A percentile compares a stretch with the other conserved stretches of the same genome.
These are phyloP conservation scores for Alternaria arborescens DNA, from an alignment of 2,329 filamentous ascomycete species.

Conservation along the genomic window DNA sequence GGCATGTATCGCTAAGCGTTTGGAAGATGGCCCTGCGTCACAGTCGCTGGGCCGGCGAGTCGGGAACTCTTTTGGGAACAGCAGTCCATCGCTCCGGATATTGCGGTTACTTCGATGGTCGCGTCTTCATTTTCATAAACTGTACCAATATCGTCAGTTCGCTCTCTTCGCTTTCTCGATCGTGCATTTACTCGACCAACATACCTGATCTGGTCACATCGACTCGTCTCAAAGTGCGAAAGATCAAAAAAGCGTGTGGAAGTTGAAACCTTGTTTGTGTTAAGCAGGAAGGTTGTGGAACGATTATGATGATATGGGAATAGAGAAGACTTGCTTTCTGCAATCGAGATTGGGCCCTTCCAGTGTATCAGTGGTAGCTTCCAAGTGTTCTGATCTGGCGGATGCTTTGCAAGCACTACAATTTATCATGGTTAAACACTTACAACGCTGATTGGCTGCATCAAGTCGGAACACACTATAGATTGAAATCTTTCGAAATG, in stretches of 20 bases:
- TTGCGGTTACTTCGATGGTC: background rate
- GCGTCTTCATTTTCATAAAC: background rate
- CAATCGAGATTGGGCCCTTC: background rate
- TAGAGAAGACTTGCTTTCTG: background rate
- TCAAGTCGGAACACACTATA: background rate
- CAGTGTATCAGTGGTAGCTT: background rate
- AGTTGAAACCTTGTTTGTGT: background rate
- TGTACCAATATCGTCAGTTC: background rate
- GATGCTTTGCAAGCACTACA: background rate
- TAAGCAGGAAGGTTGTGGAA: background rate
- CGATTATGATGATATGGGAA: background rate
- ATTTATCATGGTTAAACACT: background rate
- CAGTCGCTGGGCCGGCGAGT: background rate
- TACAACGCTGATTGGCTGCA: background rate
- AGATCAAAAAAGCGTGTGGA: no score
- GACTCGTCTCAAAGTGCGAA: background rate
- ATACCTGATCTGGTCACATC: background rate
- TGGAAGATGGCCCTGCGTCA: background rate
- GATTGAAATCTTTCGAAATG: background rate
- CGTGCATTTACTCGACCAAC: background rate
- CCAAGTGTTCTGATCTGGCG: background rate
- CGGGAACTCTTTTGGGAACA: background rate
- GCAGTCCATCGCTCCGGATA: background rate
- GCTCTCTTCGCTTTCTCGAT: background rate
- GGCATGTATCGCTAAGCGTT: constrained; percentile 31